Evolutionary conservation across 2,329 filamentous ascomycete genomes (phyloP).

Genomic region (Talaromyces marneffei): DNA sequence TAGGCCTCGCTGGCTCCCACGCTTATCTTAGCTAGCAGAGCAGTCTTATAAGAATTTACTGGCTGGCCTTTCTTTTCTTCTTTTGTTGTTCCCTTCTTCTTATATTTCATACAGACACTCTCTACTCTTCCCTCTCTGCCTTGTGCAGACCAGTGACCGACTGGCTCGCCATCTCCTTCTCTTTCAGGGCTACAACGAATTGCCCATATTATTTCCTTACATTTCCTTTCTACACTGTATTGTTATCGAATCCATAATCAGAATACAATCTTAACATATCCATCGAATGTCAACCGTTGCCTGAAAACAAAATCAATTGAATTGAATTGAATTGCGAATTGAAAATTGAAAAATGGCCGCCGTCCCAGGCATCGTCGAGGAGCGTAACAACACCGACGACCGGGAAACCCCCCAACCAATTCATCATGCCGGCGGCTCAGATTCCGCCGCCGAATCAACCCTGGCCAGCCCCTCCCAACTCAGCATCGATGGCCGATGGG

Average conservation of each 20-base stretch:
- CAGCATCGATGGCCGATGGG: slow-evolving; percentile 52
- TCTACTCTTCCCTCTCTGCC: neutral
- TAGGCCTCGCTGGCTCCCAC: too few relatives aligned
- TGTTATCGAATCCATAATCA: neutral
- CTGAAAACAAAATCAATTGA: neutral
- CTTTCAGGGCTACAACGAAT: neutral
- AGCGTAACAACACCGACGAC: neutral
- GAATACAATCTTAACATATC: neutral
- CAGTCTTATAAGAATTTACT: neutral
- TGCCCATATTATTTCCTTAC: neutral
- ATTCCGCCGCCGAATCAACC: slow-evolving; percentile 15
- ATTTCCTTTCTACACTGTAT: neutral
- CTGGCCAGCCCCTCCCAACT: slow-evolving; percentile 16
- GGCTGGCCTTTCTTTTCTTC: neutral
- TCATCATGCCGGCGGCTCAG: slow-evolving; percentile 1
- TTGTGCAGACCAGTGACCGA: neutral
- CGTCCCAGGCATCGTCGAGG: slow-evolving; percentile 2
- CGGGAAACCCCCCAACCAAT: neutral
- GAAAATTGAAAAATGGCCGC: slow-evolving; percentile 9
- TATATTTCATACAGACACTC: neutral
- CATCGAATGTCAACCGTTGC: neutral
- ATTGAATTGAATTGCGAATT: neutral
- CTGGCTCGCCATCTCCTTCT: neutral
- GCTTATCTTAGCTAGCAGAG: neutral
- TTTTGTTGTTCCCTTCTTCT: neutral